phyloP scores from a whole-genome alignment of 108 stramenopile species.

The Fragilaria crotonensis region DNA sequence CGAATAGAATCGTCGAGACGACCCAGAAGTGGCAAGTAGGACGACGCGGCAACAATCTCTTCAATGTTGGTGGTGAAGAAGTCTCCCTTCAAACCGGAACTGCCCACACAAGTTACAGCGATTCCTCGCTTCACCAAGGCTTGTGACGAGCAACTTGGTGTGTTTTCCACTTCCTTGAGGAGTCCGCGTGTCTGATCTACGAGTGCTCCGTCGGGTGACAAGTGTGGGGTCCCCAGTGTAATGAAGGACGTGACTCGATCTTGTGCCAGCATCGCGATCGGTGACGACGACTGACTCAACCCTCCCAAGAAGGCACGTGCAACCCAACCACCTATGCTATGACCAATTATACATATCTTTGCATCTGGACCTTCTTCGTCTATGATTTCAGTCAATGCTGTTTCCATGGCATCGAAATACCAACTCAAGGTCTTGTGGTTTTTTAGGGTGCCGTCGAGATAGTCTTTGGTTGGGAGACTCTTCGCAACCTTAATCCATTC shows the following conservation, averaged over 20 bases:
- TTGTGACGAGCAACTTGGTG: constrained; percentile 37
- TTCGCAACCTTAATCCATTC: constrained; percentile 78
- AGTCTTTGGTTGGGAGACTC: constrained; percentile 53
- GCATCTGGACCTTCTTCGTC: constrained; percentile 43
- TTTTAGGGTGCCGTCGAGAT: constrained; percentile 49
- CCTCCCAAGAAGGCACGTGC: constrained; percentile 70
- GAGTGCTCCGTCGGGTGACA: constrained; percentile 47
- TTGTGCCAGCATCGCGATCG: constrained; percentile 29
- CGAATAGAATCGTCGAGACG: constrained; percentile 22
- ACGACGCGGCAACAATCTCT: constrained; percentile 54
- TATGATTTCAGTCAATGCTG: constrained; percentile 45
- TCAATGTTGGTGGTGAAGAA: constrained; percentile 50
- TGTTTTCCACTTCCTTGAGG: constrained; percentile 42
- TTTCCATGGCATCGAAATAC: constrained; percentile 75
- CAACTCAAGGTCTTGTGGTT: constrained; percentile 54
- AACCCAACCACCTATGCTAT: constrained; percentile 77
- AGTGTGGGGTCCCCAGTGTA: constrained; percentile 69
- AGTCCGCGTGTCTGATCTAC: constrained; percentile 77
- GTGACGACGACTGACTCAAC: constrained; percentile 45
- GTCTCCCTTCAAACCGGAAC: constrained; percentile 36
- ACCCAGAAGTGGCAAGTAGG: constrained; percentile 57
- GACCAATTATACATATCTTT: constrained; percentile 56
- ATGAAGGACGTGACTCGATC: constrained; percentile 43
- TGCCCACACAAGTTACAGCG: constrained; percentile 54
- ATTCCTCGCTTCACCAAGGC: constrained; percentile 42